Conservation (phyloP, 225 moss, liverwort and hornwort species). For the Pleurozium schreberi region DNA sequence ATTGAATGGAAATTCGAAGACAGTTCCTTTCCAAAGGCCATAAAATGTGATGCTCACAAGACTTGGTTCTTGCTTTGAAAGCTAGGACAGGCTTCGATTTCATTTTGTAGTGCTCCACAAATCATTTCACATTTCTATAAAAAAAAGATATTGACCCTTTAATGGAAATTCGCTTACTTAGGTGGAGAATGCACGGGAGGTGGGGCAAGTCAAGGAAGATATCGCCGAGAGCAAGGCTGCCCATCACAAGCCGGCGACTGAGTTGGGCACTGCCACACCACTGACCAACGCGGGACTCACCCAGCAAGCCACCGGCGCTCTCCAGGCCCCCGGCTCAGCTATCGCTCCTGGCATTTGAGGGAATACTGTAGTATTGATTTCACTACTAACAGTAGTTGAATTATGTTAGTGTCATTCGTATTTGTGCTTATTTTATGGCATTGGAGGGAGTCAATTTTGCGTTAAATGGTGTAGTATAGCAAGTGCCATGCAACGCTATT, state of each 20-base stretch:
- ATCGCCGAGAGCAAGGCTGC: slow-evolving; percentile 1
- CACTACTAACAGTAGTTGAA: no score
- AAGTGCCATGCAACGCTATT: not conserved
- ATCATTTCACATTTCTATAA: not conserved
- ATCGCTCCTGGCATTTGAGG: not conserved
- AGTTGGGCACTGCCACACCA: not conserved
- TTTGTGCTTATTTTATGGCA: not conserved
- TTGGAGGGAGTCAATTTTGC: not conserved
- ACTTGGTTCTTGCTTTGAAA: not conserved
- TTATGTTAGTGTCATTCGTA: not conserved
- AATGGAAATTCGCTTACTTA: not conserved
- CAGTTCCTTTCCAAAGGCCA: no score
- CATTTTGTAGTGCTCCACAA: not conserved
- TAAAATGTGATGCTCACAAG: no score
- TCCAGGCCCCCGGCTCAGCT: not conserved
- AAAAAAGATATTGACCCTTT: no score
- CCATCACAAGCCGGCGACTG: not conserved
- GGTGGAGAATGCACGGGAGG: not conserved
- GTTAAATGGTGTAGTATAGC: not conserved
- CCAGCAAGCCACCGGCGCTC: not conserved
- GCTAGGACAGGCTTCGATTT: not conserved
- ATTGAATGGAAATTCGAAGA: no score
- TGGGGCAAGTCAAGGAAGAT: not conserved
- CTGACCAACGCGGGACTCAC: not conserved
- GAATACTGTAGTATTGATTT: not conserved